Evolutionary conservation across 2,329 filamentous ascomycete species (phyloP).

Genomic region (Herpotrichia juniperi): DNA sequence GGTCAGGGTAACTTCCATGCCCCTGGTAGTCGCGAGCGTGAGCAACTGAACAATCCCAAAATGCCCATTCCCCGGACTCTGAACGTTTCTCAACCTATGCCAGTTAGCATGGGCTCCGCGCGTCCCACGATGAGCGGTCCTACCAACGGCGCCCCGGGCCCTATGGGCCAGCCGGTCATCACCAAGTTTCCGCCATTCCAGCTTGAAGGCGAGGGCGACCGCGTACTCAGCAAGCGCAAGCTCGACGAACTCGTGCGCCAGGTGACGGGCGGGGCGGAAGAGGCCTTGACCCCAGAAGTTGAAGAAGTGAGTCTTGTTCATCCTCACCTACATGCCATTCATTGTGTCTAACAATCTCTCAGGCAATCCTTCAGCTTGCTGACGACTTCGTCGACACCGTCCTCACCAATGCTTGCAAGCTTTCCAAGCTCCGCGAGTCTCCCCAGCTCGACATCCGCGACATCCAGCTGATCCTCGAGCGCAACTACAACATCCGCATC

Average conservation of each 20-base stretch:
- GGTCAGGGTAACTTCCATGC: conserved; percentile 38
- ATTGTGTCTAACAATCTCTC: conserved; percentile 19
- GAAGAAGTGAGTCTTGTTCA: conserved; percentile 77
- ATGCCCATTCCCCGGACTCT: conserved; percentile 85
- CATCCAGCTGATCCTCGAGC: conserved; percentile 61
- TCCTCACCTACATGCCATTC: neutral
- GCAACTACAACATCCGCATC: conserved; percentile 78
- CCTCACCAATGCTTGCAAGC: conserved; percentile 82
- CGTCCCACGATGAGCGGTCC: conserved; percentile 86
- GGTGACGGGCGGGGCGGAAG: conserved; percentile 83
- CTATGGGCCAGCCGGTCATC: conserved; percentile 87
- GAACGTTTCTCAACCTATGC: conserved; percentile 72
- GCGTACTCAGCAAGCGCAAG: conserved; percentile 97
- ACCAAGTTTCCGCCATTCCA: conserved; percentile 81
- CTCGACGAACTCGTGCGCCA: conserved; percentile 93
- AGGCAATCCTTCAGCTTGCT: conserved; percentile 87
- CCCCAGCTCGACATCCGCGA: conserved; percentile 83
- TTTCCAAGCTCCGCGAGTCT: conserved; percentile 90
- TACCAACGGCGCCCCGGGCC: conserved; percentile 75
- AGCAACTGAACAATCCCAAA: conserved; percentile 61
- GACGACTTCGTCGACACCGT: conserved; percentile 96
- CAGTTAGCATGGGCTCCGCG: conserved; percentile 72
- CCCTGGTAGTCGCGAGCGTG: conserved; percentile 42
- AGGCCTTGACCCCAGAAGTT: conserved; percentile 85
- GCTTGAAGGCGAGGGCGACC: conserved; percentile 88